phyloP scores from a whole-genome alignment of 805 yeast genomes.

The Priceomyces melissophilus region DNA sequence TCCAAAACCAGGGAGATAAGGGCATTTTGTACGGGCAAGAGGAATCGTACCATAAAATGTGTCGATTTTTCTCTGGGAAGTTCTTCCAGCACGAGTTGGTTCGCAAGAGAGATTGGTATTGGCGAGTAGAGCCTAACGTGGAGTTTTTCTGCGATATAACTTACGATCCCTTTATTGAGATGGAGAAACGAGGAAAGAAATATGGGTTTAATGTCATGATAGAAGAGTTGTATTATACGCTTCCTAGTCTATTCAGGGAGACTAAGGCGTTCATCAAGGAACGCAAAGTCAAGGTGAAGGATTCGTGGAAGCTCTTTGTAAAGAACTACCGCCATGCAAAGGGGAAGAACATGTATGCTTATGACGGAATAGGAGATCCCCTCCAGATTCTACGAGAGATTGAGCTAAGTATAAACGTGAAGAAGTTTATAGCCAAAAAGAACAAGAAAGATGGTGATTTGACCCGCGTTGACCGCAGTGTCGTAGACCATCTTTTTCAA shows the following conservation, averaged over 20 bases:
- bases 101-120: conserved; percentile 77
- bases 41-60: conserved; percentile 89
- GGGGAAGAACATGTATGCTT: conserved; percentile 21
- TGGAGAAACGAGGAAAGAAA: conserved; percentile 64
- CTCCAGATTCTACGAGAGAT: conserved; percentile 23
- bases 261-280: conserved; percentile 62
- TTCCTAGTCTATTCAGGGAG: conserved; percentile 74
- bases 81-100: conserved; percentile 80
- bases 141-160: conserved; percentile 87
- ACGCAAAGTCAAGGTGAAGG: conserved; percentile 44
- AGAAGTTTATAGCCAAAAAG: conserved; percentile 16
- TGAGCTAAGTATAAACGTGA: conserved; percentile 25
- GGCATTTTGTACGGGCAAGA: conserved; percentile 79
- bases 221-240: conserved; percentile 74
- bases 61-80: conserved; percentile 83
- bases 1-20: conserved; percentile 77
- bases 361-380: conserved; percentile 16
- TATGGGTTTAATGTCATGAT: conserved; percentile 85
- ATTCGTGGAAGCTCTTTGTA: conserved; percentile 68
- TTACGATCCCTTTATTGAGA: conserved; percentile 84
- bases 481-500: conserved; percentile 35
- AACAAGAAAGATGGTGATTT: conserved; percentile 22
- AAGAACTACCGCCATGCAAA: conserved; percentile 22
- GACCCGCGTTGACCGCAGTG: conserved; percentile 21
- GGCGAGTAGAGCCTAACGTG: conserved; percentile 95